These are phyloP conservation scores for Hyphodiscus sp. DNA, from an alignment of 2,329 filamentous ascomycete species.

Conservation along the genomic window DNA sequence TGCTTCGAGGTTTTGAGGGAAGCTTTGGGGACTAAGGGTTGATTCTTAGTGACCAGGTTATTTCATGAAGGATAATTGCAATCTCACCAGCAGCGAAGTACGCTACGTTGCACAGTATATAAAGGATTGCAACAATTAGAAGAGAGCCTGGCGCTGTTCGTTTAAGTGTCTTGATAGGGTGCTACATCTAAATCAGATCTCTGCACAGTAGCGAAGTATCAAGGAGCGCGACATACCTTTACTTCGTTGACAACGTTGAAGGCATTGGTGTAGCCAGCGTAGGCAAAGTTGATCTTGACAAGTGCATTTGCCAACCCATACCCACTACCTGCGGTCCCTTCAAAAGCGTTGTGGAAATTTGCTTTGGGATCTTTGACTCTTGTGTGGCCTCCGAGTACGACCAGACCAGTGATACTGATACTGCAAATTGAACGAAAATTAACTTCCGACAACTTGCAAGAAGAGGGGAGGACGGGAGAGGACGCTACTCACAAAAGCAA, in stretches of 20 bases:
- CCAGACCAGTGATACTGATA: conserved; percentile 53
- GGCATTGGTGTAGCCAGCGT: conserved; percentile 50
- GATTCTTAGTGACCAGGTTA: background rate
- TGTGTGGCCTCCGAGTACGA: conserved; percentile 52
- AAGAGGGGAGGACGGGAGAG: no score
- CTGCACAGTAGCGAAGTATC: background rate
- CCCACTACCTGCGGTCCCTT: conserved; percentile 39
- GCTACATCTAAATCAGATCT: conserved; percentile 29
- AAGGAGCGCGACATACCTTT: conserved; percentile 30
- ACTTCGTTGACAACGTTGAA: conserved; percentile 59
- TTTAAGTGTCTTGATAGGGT: conserved; percentile 50
- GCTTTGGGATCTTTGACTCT: conserved; percentile 41
- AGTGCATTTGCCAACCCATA: conserved; percentile 51
- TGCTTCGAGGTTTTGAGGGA: conserved; percentile 47
- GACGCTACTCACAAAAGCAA: conserved; percentile 44
- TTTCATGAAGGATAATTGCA: no score
- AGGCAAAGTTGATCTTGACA: conserved; percentile 53
- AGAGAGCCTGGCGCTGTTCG: conserved; percentile 44
- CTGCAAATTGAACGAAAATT: conserved; percentile 15
- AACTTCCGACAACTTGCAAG: conserved; percentile 3
- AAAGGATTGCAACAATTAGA: conserved; percentile 45
- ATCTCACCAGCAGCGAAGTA: conserved; percentile 48
- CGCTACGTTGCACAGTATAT: conserved; percentile 53
- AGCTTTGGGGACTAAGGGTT: conserved; percentile 39
- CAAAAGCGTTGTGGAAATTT: conserved; percentile 51